Conservation (phyloP, 2,329 filamentous ascomycete species). For the Aspergillus spinulosporus region DNA sequence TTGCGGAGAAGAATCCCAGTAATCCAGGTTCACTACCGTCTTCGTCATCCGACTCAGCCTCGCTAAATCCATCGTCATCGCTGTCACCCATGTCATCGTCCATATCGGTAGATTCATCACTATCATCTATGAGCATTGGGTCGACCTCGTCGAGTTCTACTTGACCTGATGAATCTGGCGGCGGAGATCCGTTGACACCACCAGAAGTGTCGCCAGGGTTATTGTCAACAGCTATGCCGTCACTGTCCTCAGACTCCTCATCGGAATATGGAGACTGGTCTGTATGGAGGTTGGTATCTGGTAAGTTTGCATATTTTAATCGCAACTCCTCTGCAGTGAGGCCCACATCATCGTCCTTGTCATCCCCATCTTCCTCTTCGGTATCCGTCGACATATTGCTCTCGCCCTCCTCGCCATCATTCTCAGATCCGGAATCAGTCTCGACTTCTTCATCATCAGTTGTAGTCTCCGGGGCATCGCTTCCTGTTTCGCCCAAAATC, state of each 20-base stretch:
- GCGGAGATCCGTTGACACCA: constrained; percentile 20
- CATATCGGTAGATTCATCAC: constrained; percentile 50
- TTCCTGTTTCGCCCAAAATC: constrained; percentile 56
- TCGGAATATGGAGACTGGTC: constrained; percentile 30
- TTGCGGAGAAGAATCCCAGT: constrained; percentile 50
- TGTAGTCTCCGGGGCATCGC: constrained; percentile 73
- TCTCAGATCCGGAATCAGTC: constrained; percentile 55
- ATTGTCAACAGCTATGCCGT: constrained; percentile 20
- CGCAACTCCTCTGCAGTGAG: constrained; percentile 50
- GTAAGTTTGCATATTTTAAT: constrained; percentile 48
- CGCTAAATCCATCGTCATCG: constrained; percentile 52
- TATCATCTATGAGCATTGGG: constrained; percentile 47
- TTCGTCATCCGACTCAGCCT: constrained; percentile 52
- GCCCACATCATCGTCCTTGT: constrained; percentile 45
- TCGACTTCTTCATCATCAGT: constrained; percentile 48
- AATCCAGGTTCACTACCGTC: constrained; percentile 43
- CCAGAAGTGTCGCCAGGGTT: constrained; percentile 9
- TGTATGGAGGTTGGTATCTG: constrained; percentile 24
- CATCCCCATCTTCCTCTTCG: constrained; percentile 44
- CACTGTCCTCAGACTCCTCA: constrained; percentile 23
- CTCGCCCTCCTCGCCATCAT: constrained; percentile 53
- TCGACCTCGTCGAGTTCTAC: constrained; percentile 47
- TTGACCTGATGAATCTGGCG: constrained; percentile 29
- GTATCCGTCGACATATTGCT: constrained; percentile 51
- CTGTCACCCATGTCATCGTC: constrained; percentile 52